Evolutionary conservation across 2,329 filamentous ascomycete species (phyloP).

Genomic region (Phyllosticta citrichinensis): DNA sequence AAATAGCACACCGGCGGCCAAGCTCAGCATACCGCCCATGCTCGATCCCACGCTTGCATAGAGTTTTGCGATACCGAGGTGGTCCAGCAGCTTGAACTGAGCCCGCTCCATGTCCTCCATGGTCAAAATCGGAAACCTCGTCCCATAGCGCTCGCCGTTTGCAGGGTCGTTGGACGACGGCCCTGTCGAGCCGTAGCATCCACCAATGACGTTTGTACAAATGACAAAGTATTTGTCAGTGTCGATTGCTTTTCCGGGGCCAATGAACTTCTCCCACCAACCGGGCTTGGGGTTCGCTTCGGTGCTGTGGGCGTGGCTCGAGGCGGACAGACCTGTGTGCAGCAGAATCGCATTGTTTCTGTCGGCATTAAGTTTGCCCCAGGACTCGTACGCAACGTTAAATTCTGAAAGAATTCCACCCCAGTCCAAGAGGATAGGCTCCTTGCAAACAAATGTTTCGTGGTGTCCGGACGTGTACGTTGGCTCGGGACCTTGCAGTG

Average conservation of each 20-base stretch:
- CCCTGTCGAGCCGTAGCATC: constrained; percentile 92
- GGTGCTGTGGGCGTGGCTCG: constrained; percentile 94
- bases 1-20: constrained; percentile 77
- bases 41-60: constrained; percentile 91
- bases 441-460: constrained; percentile 60
- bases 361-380: constrained; percentile 71
- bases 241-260: constrained; percentile 72
- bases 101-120: constrained; percentile 97
- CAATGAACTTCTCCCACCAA: constrained; percentile 99
- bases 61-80: constrained; percentile 63
- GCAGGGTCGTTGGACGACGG: constrained; percentile 80
- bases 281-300: constrained; percentile 73
- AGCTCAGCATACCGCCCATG: constrained; percentile 97
- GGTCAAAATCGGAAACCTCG: constrained; percentile 88
- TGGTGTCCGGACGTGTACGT: constrained; percentile 89
- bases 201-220: constrained; percentile 92
- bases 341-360: constrained; percentile 83
- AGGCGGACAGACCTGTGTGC: constrained; percentile 92
- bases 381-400: constrained; percentile 85
- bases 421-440: constrained; percentile 82
- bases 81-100: constrained; percentile 81
- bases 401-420: constrained; percentile 85
- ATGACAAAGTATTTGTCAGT: constrained; percentile 88
- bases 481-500: constrained; percentile 71
- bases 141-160: constrained; percentile 82